phyloP scores from a whole-genome alignment of 1,284 basidiomycete genomes.

The Singerocomus rubriflavus region DNA sequence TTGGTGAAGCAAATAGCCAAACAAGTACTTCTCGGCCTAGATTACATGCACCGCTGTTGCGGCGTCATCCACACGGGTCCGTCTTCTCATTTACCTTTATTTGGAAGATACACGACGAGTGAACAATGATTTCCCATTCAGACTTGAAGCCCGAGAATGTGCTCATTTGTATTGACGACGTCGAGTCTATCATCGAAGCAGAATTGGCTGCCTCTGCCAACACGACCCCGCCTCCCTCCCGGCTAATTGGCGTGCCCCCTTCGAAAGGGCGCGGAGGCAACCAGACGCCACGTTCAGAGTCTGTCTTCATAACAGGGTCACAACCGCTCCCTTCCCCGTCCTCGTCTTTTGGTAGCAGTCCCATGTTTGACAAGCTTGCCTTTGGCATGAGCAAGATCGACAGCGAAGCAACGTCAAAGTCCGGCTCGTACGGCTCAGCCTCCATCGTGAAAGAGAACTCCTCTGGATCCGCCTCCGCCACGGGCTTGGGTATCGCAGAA shows the following conservation, averaged over 20 bases:
- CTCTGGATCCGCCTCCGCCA: conserved; percentile 16
- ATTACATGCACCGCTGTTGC: conserved; percentile 97
- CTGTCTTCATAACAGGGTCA: conserved; percentile 89
- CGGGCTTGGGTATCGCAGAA: conserved; percentile 17
- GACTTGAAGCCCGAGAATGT: conserved; percentile 99
- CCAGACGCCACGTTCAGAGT: conserved; percentile 91
- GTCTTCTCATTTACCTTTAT: conserved; percentile 23
- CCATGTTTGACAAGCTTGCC: conserved; percentile 87
- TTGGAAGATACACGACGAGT: background rate
- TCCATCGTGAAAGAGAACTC: conserved; percentile 22
- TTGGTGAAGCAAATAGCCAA: conserved; percentile 97
- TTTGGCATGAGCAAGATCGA: conserved; percentile 90
- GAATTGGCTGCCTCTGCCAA: conserved; percentile 67
- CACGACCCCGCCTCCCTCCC: conserved; percentile 56
- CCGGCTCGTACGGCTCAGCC: conserved; percentile 24
- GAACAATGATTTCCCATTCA: conserved; percentile 24
- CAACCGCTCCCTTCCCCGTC: conserved; percentile 87
- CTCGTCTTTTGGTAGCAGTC: conserved; percentile 67
- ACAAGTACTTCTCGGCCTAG: conserved; percentile 91
- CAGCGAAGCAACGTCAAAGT: conserved; percentile 30
- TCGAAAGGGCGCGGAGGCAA: conserved; percentile 95
- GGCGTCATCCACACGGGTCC: conserved; percentile 88
- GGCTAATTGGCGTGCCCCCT: conserved; percentile 93
- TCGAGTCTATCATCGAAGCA: conserved; percentile 88
- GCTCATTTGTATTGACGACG: conserved; percentile 95